Conservation (phyloP, 495 filamentous ascomycete species). For the Cercophora newfieldiana region DNA sequence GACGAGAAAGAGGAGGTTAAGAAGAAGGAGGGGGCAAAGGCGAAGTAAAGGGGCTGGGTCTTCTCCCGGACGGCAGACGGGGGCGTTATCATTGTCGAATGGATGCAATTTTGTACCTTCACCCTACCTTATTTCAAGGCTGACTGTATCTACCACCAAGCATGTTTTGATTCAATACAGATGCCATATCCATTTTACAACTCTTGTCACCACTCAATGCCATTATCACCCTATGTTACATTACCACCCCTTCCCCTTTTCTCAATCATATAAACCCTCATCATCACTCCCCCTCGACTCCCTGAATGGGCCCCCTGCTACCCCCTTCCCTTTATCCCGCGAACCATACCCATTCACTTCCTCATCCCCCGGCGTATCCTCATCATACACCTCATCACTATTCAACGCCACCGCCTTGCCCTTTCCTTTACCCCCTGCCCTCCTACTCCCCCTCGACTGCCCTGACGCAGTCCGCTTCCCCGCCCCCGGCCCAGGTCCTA, state of each 20-base stretch:
- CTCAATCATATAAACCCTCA: slow-evolving; percentile 40
- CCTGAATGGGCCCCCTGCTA: slow-evolving; percentile 32
- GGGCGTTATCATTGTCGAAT: background rate
- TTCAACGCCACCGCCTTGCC: slow-evolving; percentile 33
- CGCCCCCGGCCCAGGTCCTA: slow-evolving; percentile 6
- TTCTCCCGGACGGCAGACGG: background rate
- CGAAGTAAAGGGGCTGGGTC: background rate
- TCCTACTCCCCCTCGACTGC: slow-evolving; percentile 39
- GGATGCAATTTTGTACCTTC: background rate
- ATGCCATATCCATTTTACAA: background rate
- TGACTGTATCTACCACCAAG: background rate
- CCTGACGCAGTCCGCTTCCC: slow-evolving; percentile 22
- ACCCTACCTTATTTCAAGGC: background rate
- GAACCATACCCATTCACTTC: slow-evolving; percentile 31
- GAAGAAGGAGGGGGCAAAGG: slow-evolving; percentile 9
- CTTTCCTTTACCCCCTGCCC: slow-evolving; percentile 60
- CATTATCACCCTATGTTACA: background rate
- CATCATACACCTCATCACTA: slow-evolving; percentile 25
- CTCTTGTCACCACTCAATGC: background rate
- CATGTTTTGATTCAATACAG: background rate
- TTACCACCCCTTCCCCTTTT: background rate
- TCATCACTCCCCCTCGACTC: slow-evolving; percentile 29
- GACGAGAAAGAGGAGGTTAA: slow-evolving; percentile 22
- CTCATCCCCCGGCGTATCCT: slow-evolving; percentile 7
- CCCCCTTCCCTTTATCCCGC: slow-evolving; percentile 52